A percentile compares a stretch with the other conserved stretches of the same genome.
Evolutionary conservation across 2,329 filamentous ascomycete species (phyloP).

Genomic region (Diaporthe aspalathi): DNA sequence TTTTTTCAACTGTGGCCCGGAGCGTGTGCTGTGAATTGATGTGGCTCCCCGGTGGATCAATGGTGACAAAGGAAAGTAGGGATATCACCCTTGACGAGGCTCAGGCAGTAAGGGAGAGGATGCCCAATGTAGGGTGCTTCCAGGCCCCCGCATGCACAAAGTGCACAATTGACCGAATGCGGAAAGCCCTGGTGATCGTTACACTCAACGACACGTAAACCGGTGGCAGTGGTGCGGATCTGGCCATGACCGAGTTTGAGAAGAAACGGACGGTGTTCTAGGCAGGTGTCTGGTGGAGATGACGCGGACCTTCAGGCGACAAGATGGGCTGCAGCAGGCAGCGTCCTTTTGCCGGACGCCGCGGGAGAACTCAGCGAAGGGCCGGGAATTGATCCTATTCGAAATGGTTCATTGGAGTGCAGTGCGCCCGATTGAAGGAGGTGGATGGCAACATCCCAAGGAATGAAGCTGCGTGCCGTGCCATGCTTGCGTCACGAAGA

Average conservation of each 20-base stretch:
- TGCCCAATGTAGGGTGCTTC: not conserved
- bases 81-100: not conserved
- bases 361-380: not conserved
- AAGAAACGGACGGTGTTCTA: not conserved
- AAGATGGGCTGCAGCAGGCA: conserved; percentile 5
- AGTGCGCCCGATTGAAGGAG: not conserved
- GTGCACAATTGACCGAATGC: not conserved
- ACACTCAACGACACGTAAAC: not conserved
- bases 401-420: not conserved
- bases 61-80: conserved; percentile 23
- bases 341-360: not conserved
- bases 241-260: not conserved
- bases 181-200: not conserved
- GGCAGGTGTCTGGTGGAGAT: conserved; percentile 23
- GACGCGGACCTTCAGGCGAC: not conserved
- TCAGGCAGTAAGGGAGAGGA: conserved; percentile 15
- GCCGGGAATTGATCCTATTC: too few relatives aligned
- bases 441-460: conserved; percentile 2
- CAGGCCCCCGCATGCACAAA: not conserved
- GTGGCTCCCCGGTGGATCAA: not conserved
- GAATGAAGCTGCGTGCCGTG: not conserved
- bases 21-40: not conserved
- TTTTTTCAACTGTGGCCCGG: not conserved
- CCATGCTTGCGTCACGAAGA: not conserved
- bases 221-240: not conserved